Base-by-base conservation (phyloP, 495 filamentous ascomycete species). In the Rusavskia elegans region DNA sequence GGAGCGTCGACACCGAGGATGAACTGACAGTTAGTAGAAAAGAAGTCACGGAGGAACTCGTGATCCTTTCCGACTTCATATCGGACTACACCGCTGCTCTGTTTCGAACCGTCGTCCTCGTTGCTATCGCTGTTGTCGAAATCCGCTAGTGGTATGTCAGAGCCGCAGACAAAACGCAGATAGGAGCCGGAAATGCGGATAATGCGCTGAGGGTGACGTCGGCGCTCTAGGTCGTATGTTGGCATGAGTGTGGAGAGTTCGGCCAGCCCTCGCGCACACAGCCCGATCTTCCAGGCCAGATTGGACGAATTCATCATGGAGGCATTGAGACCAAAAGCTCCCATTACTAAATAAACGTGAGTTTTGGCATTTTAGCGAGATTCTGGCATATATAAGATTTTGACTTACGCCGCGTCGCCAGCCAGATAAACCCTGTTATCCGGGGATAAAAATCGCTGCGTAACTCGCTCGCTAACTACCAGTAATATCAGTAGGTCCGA, bases 271-370 rank as follows among this genome's bases (percentile, higher is more conserved):
- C 55, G 50, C n/a, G 55, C 37, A 11, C 53, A 57, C 21, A 64
- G 53, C 5, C 65, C 66, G 17, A 68, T 44, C 51, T 68, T 67
- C 66, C 66, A 68, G 13, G 53, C 63, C 1, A 68, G 55, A 40
- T 68, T 68, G n/a, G 60, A 53, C n/a, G 66, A 57, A 45, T 68
- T 65, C 1, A 63, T 39, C 40, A 68, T 68, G 23, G 65, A 68
- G 1, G 63, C 61, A 45, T 68, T 68, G 23, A 68, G 58, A 21
- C 65, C 65, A 39, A 68, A 68, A 10, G 63, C 65, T 2, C 66
- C 65, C 58, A 67, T 59, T 7, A 68, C 62, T 7, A 52, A 60
- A 55, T 68, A 65, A 14, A 68, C 60, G 52, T 65, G 60, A n/a
- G 63, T 65, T 32, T 9, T 17, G 29, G 29, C 29, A 30, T 30